Percentiles rank a stretch among this genome's conserved stretches.
Conservation (phyloP, 2,329 filamentous ascomycete genomes). For the Daldinia sp. region DNA sequence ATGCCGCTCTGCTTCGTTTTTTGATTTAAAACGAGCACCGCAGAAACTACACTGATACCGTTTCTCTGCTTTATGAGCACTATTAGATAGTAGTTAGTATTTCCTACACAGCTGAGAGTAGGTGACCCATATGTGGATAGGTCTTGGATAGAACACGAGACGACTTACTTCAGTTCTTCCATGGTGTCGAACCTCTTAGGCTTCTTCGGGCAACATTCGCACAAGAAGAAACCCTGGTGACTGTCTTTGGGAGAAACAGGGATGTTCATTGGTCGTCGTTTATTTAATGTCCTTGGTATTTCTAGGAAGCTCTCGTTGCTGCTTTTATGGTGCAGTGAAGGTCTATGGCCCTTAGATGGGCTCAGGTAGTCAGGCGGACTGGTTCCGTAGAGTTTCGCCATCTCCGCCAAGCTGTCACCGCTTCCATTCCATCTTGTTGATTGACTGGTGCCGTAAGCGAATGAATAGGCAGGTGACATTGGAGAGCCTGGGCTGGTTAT, state of each 20-base stretch:
- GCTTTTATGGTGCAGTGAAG: conserved; percentile 38
- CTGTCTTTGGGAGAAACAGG: conserved; percentile 1
- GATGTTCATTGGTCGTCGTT: conserved; percentile 17
- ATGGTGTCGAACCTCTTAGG: conserved; percentile 36
- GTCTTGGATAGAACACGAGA: background rate
- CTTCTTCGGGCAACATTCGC: conserved; percentile 44
- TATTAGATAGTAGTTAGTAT: conserved; percentile 19
- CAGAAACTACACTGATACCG: conserved; percentile 39
- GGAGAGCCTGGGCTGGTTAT: conserved; percentile 33
- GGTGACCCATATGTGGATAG: background rate
- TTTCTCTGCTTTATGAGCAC: conserved; percentile 37
- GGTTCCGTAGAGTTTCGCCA: conserved; percentile 31
- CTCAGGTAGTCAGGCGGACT: conserved; percentile 32
- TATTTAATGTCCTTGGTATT: conserved; percentile 35
- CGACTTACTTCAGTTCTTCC: conserved; percentile 38
- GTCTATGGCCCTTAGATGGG: conserved; percentile 22
- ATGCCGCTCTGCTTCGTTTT: conserved; percentile 41
- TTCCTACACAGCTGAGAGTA: background rate
- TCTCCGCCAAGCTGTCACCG: conserved; percentile 35
- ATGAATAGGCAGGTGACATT: conserved; percentile 39
- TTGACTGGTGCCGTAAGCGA: conserved; percentile 35
- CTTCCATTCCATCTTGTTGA: conserved; percentile 40
- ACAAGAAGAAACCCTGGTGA: conserved; percentile 15
- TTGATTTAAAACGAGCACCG: conserved; percentile 40
- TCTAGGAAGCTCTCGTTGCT: conserved; percentile 42